Conservation (phyloP, 225 moss, liverwort and hornwort genomes). For the Asterella californica region DNA sequence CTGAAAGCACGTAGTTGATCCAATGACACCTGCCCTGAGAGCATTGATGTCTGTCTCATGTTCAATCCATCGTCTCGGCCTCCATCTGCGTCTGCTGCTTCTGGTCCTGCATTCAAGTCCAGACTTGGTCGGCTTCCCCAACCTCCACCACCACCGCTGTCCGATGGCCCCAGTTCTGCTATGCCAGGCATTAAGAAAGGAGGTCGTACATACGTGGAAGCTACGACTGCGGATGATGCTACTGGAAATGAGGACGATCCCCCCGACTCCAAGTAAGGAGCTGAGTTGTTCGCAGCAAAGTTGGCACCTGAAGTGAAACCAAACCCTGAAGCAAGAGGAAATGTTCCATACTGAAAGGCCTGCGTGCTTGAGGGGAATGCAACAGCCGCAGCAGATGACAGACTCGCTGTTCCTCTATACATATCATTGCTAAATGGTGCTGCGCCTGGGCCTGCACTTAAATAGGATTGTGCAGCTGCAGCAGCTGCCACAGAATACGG, state of each 20-base stretch:
- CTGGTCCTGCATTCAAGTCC: conserved; percentile 94
- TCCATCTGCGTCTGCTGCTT: conserved; percentile 65
- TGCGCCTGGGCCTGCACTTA: conserved; percentile 55
- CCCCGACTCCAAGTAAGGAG: conserved; percentile 63
- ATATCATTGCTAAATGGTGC: conserved; percentile 56
- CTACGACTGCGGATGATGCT: conserved; percentile 55
- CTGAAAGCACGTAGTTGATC: conserved; percentile 26
- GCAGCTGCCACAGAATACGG: conserved; percentile 62
- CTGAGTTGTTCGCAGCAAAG: conserved; percentile 46
- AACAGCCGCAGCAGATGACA: conserved; percentile 48
- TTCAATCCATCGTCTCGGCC: conserved; percentile 67
- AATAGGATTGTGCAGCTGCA: conserved; percentile 73
- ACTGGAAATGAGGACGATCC: conserved; percentile 58
- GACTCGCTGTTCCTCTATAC: conserved; percentile 50
- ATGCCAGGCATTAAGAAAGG: conserved; percentile 41
- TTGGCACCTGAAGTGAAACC: conserved; percentile 51
- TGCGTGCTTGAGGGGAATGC: conserved; percentile 61
- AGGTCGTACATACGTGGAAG: conserved; percentile 50
- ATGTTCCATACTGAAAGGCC: conserved; percentile 53
- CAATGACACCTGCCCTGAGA: conserved; percentile 21
- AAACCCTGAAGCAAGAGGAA: conserved; percentile 58
- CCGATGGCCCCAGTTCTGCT: conserved; percentile 55
- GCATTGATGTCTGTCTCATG: conserved; percentile 48
- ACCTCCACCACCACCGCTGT: conserved; percentile 35
- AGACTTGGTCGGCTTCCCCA: conserved; percentile 67